Base-by-base conservation (phyloP, 257 asterid genomes). In the Ilex aquifolium region DNA sequence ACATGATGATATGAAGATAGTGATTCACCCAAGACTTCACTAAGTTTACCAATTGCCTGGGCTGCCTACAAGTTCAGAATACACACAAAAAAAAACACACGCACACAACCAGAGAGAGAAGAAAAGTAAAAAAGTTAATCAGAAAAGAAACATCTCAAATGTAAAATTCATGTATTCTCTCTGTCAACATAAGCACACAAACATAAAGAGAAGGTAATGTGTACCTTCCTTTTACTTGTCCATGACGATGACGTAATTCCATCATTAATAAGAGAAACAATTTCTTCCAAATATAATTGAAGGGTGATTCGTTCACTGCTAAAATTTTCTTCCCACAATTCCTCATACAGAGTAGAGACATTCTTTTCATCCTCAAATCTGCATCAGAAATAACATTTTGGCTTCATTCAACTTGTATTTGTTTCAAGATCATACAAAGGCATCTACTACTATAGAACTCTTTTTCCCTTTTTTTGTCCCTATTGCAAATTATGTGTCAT, bases 321-420 rank as follows among this genome's bases (percentile, higher is more conserved):
- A 96, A 89, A 83, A 80, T 87, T 89, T 75, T 92, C 99, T 72
- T 87, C 97, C 99, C 99, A 92, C 72, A 92, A 72, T 82, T 92
- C 99, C 77, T 87, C 95, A 30, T 82, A 92, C 57, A 89, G 72
- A 76, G 74, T 73, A 65, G 97, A 87, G 59, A 92, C 91, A 50
- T 63, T 69, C 76, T 87, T 92, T 78, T 92, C 97, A 79, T 89
- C 97, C 57, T 92, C 99, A 83, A 89, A 92, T 73, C 99, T 92
- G 89, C 78, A 74, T 6, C 61, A 60, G 57, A 44, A 59, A 58
- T 57, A 60, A 59, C 30, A 60, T 13, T 42, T 7, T 65, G 13
- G 27, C 44, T 27, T 44, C 36, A 51, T 44, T 65, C 70, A 56
- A 65, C 29, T 32, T 36, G 44, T 64, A 4, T 36, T 36, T 36